Conservation (phyloP, 1,284 basidiomycete species). For the Ganoderma resinaceum region DNA sequence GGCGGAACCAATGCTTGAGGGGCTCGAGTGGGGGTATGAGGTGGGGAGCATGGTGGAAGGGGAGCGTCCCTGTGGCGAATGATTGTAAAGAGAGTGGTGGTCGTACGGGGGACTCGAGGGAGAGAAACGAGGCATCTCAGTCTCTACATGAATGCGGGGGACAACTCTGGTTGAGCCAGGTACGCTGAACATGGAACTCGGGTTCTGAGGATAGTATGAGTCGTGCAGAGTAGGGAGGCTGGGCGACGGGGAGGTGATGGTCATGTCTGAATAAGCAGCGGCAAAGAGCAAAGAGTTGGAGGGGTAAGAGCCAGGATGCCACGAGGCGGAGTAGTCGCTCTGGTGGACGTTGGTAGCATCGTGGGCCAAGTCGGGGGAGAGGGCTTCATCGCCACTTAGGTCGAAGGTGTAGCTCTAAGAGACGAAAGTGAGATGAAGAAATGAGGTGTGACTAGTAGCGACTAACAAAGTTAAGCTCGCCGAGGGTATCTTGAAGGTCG, state of each 20-base stretch:
- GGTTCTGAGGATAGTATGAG: conserved; percentile 9
- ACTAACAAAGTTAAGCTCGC: conserved; percentile 8
- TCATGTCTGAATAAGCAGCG: neutral
- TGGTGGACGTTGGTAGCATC: neutral
- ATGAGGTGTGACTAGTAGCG: neutral
- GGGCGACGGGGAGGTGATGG: neutral
- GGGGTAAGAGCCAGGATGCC: conserved; percentile 9
- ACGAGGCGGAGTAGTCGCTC: neutral
- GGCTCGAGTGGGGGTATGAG: conserved; percentile 16
- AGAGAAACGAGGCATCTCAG: conserved; percentile 8
- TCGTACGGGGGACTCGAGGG: neutral
- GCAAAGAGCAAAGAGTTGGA: conserved; percentile 10
- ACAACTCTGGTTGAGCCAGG: neutral
- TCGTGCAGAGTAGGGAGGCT: conserved; percentile 2
- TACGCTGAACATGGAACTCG: neutral
- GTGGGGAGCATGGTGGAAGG: conserved; percentile 10
- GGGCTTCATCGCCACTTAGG: neutral
- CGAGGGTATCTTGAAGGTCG: conserved; percentile 14
- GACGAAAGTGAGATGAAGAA: neutral
- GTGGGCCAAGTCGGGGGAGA: neutral
- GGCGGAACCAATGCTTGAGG: conserved; percentile 23
- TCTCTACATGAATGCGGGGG: conserved; percentile 27
- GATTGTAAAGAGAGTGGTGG: conserved; percentile 14
- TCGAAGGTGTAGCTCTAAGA: neutral
- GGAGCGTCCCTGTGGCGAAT: conserved; percentile 10